Percentiles rank a stretch among this genome's conserved stretches.
Conservation (phyloP, 129 eudicot genomes). For the Escallonia rubra region DNA sequence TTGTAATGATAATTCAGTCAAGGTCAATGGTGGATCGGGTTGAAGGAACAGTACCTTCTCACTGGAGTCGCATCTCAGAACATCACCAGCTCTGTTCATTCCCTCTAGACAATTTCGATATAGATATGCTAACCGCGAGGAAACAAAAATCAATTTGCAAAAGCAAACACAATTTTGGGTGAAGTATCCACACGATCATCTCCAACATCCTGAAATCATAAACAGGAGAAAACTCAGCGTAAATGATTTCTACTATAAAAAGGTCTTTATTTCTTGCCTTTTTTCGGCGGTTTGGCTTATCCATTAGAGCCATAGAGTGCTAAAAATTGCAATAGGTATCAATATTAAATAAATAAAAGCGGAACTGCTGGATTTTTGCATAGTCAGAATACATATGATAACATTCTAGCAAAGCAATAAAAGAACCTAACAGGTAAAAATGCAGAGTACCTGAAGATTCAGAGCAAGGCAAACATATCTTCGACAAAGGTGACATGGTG, state of each 20-base stretch:
- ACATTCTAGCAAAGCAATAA: not conserved
- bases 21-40: not conserved
- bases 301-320: too few species aligned
- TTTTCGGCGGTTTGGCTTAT: too few species aligned
- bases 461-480: slow-evolving; percentile 1
- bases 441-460: slow-evolving; percentile 23
- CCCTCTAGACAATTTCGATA: not conserved
- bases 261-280: not conserved
- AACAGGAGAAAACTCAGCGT: not conserved
- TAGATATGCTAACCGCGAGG: not conserved
- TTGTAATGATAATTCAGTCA: not conserved
- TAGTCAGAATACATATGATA: not conserved
- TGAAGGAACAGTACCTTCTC: not conserved
- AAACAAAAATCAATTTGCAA: not conserved
- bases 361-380: not conserved
- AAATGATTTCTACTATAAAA: not conserved
- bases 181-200: slow-evolving; percentile 6
- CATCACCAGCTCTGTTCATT: not conserved
- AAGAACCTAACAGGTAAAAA: not conserved
- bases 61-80: too few species aligned
- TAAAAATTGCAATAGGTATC: too few species aligned
- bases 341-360: not conserved
- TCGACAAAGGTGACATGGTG: slow-evolving; percentile 12
- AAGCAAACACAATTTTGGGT: not conserved
- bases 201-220: slow-evolving; percentile 8